A percentile compares a stretch with the other conserved stretches of the same genome.
These are phyloP conservation scores for Pseudomonodictys pantanalensis DNA, from an alignment of 495 filamentous ascomycete genomes.

Conservation along the genomic window DNA sequence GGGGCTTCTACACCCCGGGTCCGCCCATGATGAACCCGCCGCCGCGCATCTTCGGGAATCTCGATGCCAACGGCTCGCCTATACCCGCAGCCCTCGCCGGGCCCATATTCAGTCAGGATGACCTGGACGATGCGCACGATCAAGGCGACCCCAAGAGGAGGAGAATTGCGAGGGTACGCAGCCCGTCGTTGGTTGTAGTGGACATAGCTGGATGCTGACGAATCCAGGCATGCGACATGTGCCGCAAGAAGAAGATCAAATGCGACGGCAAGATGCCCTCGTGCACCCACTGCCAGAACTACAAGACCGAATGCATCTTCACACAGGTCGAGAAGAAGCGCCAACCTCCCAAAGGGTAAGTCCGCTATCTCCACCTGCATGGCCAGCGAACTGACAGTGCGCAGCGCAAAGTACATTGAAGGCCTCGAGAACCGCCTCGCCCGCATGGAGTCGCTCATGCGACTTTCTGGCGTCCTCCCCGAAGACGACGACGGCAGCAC, in stretches of 20 bases:
- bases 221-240: constrained; percentile 92
- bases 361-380: background rate
- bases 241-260: constrained; percentile 99
- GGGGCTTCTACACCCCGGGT: constrained; percentile 23
- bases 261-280: constrained; percentile 95
- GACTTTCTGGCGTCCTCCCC: constrained; percentile 81
- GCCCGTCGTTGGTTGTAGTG: background rate
- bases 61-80: constrained; percentile 59
- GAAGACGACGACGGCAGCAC: constrained; percentile 84
- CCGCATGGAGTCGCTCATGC: constrained; percentile 87
- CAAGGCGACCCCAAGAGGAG: constrained; percentile 85
- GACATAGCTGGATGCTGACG: constrained; percentile 8
- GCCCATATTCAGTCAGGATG: constrained; percentile 51
- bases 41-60: constrained; percentile 67
- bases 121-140: constrained; percentile 67
- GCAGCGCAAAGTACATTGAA: constrained; percentile 95
- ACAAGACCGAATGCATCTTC: constrained; percentile 97
- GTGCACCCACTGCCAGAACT: constrained; percentile 95
- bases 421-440: constrained; percentile 91
- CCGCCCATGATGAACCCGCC: constrained; percentile 63
- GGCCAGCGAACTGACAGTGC: constrained; percentile 11
- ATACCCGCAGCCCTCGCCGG: constrained; percentile 57
- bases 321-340: constrained; percentile 99
- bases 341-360: constrained; percentile 91
- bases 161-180: constrained; percentile 80